phyloP scores from a whole-genome alignment of 345 rosid genomes.

The Eutrema yunnanense region DNA sequence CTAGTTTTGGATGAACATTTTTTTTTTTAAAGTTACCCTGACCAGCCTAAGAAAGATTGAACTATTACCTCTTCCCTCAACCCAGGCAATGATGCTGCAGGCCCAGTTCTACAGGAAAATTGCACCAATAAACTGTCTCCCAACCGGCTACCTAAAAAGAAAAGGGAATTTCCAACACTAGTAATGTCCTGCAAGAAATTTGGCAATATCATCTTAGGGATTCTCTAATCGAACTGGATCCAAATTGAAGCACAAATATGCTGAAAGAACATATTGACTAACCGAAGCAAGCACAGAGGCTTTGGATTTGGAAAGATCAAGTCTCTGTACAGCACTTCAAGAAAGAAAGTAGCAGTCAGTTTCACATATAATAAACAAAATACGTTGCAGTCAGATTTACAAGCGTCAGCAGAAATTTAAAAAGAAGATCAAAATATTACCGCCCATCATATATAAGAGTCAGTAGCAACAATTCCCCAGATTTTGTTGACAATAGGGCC shows the following conservation, averaged over 20 bases:
- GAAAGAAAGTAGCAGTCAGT: conserved; percentile 25
- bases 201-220: conserved; percentile 14
- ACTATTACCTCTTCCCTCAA: conserved; percentile 79
- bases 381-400: conserved; percentile 9
- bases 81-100: conserved; percentile 54
- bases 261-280: conserved; percentile 34
- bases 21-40: neutral
- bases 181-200: conserved; percentile 65
- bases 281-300: conserved; percentile 98
- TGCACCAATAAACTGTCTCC: conserved; percentile 99
- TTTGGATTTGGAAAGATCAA: conserved; percentile 94
- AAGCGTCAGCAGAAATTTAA: conserved; percentile 3
- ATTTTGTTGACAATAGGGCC: conserved; percentile 80
- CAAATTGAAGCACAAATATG: conserved; percentile 1
- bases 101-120: conserved; percentile 57
- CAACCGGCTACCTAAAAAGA: conserved; percentile 89
- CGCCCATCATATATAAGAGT: conserved; percentile 94
- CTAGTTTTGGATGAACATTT: neutral
- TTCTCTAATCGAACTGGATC: neutral
- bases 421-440: conserved; percentile 34
- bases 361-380: conserved; percentile 8
- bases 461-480: conserved; percentile 82
- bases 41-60: conserved; percentile 14
- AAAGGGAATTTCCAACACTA: conserved; percentile 68
- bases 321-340: conserved; percentile 90